Percentiles rank a stretch among this genome's conserved stretches.
Evolutionary conservation across 768 basidiomycete species (phyloP).

Genomic region (Lactifluus subvellereus): DNA sequence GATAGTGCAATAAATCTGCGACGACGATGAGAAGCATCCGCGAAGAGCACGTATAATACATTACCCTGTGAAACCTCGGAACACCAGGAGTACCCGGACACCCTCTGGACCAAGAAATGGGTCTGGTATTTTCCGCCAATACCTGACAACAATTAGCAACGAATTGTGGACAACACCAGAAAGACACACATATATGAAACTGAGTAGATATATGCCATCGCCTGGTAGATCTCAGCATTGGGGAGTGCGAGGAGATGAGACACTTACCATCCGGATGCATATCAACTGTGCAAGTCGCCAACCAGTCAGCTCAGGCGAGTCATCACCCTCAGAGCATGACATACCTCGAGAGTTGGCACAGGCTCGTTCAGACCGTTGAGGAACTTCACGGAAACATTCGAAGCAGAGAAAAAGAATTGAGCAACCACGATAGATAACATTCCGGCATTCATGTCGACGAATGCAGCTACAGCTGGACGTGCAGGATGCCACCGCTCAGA

Average conservation of each 20-base stretch:
- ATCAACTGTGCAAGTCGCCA: slow-evolving; percentile 38
- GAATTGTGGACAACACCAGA: not conserved
- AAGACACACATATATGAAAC: slow-evolving; percentile 42
- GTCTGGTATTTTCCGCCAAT: slow-evolving; percentile 41
- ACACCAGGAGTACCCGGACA: slow-evolving; percentile 50
- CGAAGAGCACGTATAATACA: not conserved
- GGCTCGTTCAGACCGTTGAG: slow-evolving; percentile 53
- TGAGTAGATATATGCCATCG: slow-evolving; percentile 48
- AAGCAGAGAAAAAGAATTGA: slow-evolving; percentile 55
- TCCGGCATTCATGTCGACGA: slow-evolving; percentile 42
- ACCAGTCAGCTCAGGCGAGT: not conserved
- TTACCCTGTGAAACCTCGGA: slow-evolving; percentile 62
- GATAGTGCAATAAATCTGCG: slow-evolving; percentile 66
- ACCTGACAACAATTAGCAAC: slow-evolving; percentile 27
- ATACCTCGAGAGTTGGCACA: slow-evolving; percentile 30
- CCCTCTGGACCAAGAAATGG: slow-evolving; percentile 66
- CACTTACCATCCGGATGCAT: slow-evolving; percentile 50
- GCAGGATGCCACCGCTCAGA: not conserved
- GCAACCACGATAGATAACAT: slow-evolving; percentile 51
- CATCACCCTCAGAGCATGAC: not conserved
- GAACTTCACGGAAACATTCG: slow-evolving; percentile 59
- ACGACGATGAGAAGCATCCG: not conserved
- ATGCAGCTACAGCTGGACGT: not conserved
- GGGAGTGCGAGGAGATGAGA: not conserved
- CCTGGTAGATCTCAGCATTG: slow-evolving; percentile 30